Conservation (phyloP, 106 monocot species). For the Posidonia australis region DNA sequence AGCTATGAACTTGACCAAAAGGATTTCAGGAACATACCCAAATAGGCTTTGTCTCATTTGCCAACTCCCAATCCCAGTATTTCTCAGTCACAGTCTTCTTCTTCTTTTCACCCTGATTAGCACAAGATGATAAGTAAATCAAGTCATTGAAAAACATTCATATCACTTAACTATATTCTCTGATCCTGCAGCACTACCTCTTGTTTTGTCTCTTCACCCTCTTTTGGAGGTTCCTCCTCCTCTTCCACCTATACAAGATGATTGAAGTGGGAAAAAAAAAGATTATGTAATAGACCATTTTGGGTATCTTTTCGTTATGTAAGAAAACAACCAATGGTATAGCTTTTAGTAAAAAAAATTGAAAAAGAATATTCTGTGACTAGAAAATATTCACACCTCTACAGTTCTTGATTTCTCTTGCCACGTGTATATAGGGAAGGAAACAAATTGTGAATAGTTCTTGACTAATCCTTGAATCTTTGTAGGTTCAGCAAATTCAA, state of each 20-base stretch:
- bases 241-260: slow-evolving; percentile 60
- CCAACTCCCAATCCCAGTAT: slow-evolving; percentile 99
- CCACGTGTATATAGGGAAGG: slow-evolving; percentile 95
- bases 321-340: neutral
- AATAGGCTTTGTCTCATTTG: slow-evolving; percentile 97
- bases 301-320: too few relatives aligned
- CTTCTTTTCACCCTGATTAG: slow-evolving; percentile 59
- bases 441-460: slow-evolving; percentile 98
- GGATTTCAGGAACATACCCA: slow-evolving; percentile 39
- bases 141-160: neutral
- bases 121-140: neutral
- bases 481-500: slow-evolving; percentile 76
- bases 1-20: neutral
- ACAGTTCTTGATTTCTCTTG: slow-evolving; percentile 92
- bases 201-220: slow-evolving; percentile 74
- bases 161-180: neutral
- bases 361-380: neutral
- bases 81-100: slow-evolving; percentile 88
- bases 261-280: too few relatives aligned
- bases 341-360: neutral
- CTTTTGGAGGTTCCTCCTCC: slow-evolving; percentile 79
- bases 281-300: too few relatives aligned
- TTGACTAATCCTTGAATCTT: slow-evolving; percentile 80
- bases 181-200: slow-evolving; percentile 36
- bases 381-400: slow-evolving; percentile 38